Percentiles rank a stretch among this genome's conserved stretches.
Evolutionary conservation across 306 rosid genomes (phyloP).

Genomic region (Dryas octopetala): DNA sequence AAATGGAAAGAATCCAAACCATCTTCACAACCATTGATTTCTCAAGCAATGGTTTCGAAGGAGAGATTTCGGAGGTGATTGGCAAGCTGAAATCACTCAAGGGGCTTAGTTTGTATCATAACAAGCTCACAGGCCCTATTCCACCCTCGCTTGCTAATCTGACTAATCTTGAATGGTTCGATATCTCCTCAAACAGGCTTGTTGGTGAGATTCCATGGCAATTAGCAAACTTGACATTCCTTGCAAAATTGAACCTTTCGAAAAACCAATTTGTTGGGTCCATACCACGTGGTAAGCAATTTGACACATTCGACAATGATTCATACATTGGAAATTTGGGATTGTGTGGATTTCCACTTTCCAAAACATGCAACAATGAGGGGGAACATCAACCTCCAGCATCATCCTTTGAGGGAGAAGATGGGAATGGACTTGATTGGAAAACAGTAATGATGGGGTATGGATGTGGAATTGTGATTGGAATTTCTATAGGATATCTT

Average conservation of each 20-base stretch:
- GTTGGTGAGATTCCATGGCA: not conserved
- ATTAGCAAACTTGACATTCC: not conserved
- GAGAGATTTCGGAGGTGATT: not conserved
- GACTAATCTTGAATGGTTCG: not conserved
- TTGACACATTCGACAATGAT: not conserved
- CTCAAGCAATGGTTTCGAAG: not conserved
- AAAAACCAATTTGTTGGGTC: not conserved
- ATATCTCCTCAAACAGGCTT: not conserved
- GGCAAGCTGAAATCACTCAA: not conserved
- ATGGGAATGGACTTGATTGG: not conserved
- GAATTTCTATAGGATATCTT: not conserved
- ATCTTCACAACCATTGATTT: conserved; percentile 7
- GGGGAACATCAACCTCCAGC: not conserved
- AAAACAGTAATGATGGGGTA: not conserved
- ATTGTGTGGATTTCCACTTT: conserved; percentile 7
- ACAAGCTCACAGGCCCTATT: not conserved
- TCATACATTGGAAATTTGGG: not conserved
- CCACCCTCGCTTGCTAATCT: not conserved
- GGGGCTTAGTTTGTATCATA: not conserved
- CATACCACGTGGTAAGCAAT: not conserved
- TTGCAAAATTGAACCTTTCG: not conserved
- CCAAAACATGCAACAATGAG: not conserved
- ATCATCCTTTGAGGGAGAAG: not conserved
- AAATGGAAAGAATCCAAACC: not conserved
- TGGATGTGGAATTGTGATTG: not conserved